Percentiles rank a stretch among this genome's conserved stretches.
Evolutionary conservation across 331 rosid species (phyloP).

Genomic region (Quercus tomentella): DNA sequence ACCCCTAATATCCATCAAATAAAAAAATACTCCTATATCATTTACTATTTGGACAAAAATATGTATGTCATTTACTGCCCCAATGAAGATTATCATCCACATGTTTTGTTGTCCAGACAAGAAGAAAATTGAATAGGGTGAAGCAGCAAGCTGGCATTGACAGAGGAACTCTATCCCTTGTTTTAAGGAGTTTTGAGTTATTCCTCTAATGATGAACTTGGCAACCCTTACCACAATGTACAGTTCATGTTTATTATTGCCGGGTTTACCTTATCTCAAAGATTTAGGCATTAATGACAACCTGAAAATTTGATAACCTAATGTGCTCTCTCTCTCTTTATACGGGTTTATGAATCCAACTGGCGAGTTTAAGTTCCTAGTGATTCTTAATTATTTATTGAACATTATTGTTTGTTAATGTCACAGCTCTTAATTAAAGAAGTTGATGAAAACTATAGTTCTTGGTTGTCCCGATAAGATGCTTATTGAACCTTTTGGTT

Average conservation of each 20-base stretch:
- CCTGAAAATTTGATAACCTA: too few relatives aligned
- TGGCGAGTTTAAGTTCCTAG: too few relatives aligned
- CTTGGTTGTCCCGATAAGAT: too few relatives aligned
- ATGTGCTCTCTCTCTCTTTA: too few relatives aligned
- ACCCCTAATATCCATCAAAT: too few relatives aligned
- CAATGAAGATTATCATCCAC: slow-evolving; percentile 43
- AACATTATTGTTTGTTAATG: too few relatives aligned
- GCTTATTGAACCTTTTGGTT: too few relatives aligned
- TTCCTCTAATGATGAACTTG: slow-evolving; percentile 21
- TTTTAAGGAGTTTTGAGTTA: slow-evolving; percentile 30
- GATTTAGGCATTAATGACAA: background rate
- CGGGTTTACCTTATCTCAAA: background rate
- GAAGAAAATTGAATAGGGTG: background rate
- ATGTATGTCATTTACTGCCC: background rate
- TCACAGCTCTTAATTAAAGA: too few relatives aligned
- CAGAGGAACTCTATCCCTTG: slow-evolving; percentile 41
- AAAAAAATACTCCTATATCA: too few relatives aligned
- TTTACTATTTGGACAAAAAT: too few relatives aligned
- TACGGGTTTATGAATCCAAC: background rate
- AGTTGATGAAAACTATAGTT: too few relatives aligned
- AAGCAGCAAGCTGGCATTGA: slow-evolving; percentile 41
- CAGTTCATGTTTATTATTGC: background rate
- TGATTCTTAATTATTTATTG: too few relatives aligned
- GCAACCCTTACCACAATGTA: background rate
- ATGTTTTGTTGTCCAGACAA: slow-evolving; percentile 20